Conservation (phyloP, 805 yeast species). For the Scheffersomyces amazonensis region DNA sequence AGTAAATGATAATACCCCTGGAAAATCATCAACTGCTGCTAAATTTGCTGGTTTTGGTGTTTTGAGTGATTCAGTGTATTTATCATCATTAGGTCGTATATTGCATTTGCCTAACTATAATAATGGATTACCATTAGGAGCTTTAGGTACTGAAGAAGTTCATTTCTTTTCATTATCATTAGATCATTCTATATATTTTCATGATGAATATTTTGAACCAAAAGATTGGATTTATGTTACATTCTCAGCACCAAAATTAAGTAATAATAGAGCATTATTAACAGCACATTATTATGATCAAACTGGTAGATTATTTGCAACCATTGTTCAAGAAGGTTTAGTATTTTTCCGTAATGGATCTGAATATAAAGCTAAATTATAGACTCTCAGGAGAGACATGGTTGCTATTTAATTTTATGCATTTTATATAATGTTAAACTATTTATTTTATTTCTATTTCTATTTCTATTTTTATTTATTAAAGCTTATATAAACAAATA, state of each 20-base stretch:
- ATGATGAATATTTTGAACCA: conserved; percentile 34
- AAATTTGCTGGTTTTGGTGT: conserved; percentile 32
- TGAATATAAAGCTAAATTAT: conserved; percentile 14
- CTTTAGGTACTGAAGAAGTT: conserved; percentile 20
- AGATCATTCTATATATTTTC: conserved; percentile 34
- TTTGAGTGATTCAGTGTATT: conserved; percentile 29
- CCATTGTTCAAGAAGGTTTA: conserved; percentile 34
- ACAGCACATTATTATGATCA: conserved; percentile 27
- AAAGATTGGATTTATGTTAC: conserved; percentile 27
- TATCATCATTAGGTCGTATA: conserved; percentile 25
- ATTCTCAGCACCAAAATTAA: conserved; percentile 25
- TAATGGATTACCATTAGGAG: conserved; percentile 8
- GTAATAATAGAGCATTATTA: conserved; percentile 28
- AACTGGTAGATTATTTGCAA: conserved; percentile 26
- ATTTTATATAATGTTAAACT: too few species aligned
- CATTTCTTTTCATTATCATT: conserved; percentile 30
- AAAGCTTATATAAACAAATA: too few species aligned
- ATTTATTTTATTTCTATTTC: too few species aligned
- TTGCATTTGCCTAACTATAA: conserved; percentile 16
- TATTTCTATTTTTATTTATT: too few species aligned
- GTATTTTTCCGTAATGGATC: conserved; percentile 16
- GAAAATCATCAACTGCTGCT: conserved; percentile 11
- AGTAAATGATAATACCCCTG: conserved; percentile 15
- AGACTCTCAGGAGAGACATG: too few species aligned
- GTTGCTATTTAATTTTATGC: too few species aligned